Conservation (phyloP, 345 rosid species). For the Diplotaxis tenuifolia region DNA sequence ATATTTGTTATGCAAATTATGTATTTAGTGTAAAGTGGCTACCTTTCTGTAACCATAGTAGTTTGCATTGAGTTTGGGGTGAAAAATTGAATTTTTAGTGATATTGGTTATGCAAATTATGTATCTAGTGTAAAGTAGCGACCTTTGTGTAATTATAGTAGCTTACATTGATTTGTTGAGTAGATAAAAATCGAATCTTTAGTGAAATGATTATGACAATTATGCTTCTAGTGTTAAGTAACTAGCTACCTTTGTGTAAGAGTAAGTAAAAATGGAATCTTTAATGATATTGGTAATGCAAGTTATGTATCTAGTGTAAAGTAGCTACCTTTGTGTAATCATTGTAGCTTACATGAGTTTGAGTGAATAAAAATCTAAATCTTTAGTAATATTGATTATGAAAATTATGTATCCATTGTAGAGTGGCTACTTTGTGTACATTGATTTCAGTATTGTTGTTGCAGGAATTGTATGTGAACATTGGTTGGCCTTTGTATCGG, state of each 20-base stretch:
- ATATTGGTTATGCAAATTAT: no score
- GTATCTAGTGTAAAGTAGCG: neutral
- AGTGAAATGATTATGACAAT: no score
- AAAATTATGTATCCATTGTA: no score
- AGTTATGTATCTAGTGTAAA: neutral
- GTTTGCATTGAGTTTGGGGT: neutral
- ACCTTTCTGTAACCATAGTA: neutral
- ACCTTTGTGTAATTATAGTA: neutral
- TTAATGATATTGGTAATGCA: neutral
- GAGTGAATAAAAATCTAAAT: no score
- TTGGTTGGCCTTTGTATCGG: conserved; percentile 95
- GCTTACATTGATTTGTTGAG: neutral
- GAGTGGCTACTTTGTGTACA: neutral
- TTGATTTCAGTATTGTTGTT: conserved; percentile 6
- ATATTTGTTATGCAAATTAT: no score
- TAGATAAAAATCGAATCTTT: neutral
- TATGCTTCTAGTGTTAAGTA: no score
- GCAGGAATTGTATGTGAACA: conserved; percentile 80
- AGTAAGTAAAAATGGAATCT: neutral
- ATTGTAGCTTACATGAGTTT: no score
- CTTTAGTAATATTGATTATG: no score
- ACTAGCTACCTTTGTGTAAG: neutral
- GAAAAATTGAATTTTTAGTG: neutral
- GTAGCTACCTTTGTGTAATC: neutral
- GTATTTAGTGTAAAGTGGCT: neutral